These are phyloP conservation scores for Dunaliella primolecta DNA, from an alignment of 139 green algal species.

Conservation along the genomic window DNA sequence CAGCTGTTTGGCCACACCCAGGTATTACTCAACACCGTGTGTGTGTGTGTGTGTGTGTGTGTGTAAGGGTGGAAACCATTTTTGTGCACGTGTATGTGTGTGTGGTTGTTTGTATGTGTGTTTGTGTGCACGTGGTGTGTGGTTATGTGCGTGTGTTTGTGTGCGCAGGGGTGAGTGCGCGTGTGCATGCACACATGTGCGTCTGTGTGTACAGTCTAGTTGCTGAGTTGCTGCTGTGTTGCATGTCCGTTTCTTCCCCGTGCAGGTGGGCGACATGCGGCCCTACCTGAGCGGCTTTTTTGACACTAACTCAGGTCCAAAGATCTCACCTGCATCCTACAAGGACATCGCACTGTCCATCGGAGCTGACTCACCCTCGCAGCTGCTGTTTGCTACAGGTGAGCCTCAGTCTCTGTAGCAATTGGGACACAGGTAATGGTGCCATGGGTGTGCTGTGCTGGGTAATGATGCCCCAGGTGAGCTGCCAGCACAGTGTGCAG, in stretches of 20 bases:
- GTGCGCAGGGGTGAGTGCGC: too few species aligned
- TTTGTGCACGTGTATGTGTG: too few species aligned
- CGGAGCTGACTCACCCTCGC: constrained; percentile 52
- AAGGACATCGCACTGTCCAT: constrained; percentile 77
- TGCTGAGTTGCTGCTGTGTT: not conserved
- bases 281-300: constrained; percentile 90
- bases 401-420: too few species aligned
- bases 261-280: constrained; percentile 81
- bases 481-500: too few species aligned
- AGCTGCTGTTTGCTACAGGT: constrained; percentile 84
- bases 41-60: not conserved
- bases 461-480: too few species aligned
- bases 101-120: constrained; percentile 11
- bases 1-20: constrained; percentile 56
- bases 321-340: constrained; percentile 71
- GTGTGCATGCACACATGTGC: too few species aligned
- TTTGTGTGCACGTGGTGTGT: too few species aligned
- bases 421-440: too few species aligned
- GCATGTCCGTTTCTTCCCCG: not conserved
- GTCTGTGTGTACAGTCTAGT: too few species aligned
- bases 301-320: constrained; percentile 84
- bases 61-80: not conserved
- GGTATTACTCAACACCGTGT: too few species aligned
- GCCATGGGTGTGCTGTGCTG: too few species aligned
- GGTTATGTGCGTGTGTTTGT: too few species aligned